phyloP scores from a whole-genome alignment of 495 filamentous ascomycete genomes.

The Oidiodendron maius region DNA sequence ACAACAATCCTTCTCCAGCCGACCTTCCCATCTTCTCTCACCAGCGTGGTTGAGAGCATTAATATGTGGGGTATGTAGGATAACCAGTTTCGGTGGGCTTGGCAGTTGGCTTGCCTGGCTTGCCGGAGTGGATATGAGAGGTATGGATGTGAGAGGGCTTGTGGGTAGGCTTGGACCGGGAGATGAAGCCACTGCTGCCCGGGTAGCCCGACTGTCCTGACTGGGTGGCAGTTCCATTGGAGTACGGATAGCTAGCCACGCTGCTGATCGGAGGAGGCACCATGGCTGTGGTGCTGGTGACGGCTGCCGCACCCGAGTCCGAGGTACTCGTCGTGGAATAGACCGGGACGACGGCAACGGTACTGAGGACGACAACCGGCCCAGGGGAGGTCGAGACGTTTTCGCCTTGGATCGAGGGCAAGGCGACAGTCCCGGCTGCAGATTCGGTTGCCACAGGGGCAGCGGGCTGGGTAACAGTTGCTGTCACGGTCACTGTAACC shows the following conservation, averaged over 20 bases:
- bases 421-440: conserved; percentile 13
- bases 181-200: conserved; percentile 33
- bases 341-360: background rate
- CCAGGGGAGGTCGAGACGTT: background rate
- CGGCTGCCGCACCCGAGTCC: conserved; percentile 6
- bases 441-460: conserved; percentile 24
- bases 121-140: too few species aligned
- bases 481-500: conserved; percentile 33
- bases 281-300: conserved; percentile 21
- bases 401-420: background rate
- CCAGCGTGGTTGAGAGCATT: too few species aligned
- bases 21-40: too few species aligned
- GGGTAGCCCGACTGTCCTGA: conserved; percentile 24
- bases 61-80: too few species aligned
- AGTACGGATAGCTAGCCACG: conserved; percentile 23
- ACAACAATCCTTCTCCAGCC: too few species aligned
- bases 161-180: conserved; percentile 17
- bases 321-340: conserved; percentile 3
- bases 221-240: conserved; percentile 29
- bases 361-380: background rate
- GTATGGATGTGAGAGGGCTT: too few species aligned
- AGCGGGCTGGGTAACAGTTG: conserved; percentile 30
- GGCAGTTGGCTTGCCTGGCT: too few species aligned
- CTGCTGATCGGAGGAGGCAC: conserved; percentile 19
- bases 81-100: too few species aligned